A percentile compares a stretch with the other conserved stretches of the same genome.
phyloP scores from a whole-genome alignment of 352 stramenopile species.

The Globisporangium camurandrum region DNA sequence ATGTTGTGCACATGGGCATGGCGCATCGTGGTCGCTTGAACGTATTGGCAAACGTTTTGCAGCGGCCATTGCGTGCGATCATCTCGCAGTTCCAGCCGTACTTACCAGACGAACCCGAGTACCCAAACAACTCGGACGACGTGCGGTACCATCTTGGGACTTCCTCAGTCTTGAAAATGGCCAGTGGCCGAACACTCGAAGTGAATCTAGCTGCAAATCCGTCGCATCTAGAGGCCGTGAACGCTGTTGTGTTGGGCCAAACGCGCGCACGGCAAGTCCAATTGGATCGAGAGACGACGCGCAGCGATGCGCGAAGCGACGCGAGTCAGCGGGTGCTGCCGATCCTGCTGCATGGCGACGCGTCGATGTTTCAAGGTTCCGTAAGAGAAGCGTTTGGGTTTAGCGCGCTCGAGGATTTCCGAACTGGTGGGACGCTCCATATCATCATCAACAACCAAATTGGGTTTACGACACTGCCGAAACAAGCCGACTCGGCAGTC shows the following conservation, averaged over 20 bases:
- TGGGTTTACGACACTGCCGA: conserved; percentile 97
- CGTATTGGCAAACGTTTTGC: conserved; percentile 97
- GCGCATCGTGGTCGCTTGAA: conserved; percentile 97
- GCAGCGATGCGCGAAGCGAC: no score
- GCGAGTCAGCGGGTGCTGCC: conserved; percentile 89
- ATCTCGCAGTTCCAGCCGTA: conserved; percentile 85
- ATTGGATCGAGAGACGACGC: no score
- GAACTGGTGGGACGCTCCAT: conserved; percentile 97
- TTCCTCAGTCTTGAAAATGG: conserved; percentile 62
- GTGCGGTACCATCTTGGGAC: conserved; percentile 86
- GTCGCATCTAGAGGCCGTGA: conserved; percentile 98
- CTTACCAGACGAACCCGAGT: conserved; percentile 74
- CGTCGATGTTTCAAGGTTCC: conserved; percentile 55
- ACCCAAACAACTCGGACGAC: conserved; percentile 86
- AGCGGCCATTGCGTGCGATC: conserved; percentile 95
- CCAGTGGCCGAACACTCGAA: conserved; percentile 52
- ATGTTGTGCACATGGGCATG: conserved; percentile 99
- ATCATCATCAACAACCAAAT: conserved; percentile 99
- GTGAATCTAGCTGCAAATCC: conserved; percentile 95
- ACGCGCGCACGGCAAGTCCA: conserved; percentile 90
- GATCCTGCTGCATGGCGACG: conserved; percentile 98
- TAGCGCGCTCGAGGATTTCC: conserved; percentile 90
- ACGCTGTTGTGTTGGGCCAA: conserved; percentile 96
- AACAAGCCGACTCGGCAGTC: conserved; percentile 93
- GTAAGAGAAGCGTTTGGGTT: conserved; percentile 81